phyloP scores from a whole-genome alignment of 2,329 filamentous ascomycete genomes.

The Colletotrichum incanum region DNA sequence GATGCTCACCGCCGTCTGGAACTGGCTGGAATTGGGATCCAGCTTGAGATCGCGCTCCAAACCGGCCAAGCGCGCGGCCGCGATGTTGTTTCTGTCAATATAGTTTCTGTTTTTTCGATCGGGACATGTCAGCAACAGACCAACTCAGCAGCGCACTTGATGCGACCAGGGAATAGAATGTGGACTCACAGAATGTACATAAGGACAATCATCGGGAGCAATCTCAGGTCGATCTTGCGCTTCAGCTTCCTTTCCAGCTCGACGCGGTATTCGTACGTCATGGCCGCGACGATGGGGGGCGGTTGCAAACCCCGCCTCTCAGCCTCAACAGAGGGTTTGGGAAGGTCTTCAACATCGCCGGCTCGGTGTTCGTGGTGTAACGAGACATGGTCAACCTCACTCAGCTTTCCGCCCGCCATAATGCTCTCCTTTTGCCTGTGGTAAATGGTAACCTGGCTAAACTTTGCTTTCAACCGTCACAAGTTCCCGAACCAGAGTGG shows the following conservation, averaged over 20 bases:
- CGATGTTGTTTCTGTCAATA: slow-evolving; percentile 56
- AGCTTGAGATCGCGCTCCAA: slow-evolving; percentile 56
- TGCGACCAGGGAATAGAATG: neutral
- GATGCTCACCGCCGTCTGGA: slow-evolving; percentile 64
- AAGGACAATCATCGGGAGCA: slow-evolving; percentile 68
- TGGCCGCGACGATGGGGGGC: slow-evolving; percentile 32
- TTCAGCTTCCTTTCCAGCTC: slow-evolving; percentile 51
- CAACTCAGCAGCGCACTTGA: neutral
- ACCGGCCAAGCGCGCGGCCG: slow-evolving; percentile 68
- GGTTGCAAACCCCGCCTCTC: slow-evolving; percentile 34
- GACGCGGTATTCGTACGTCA: slow-evolving; percentile 35
- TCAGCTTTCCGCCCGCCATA: slow-evolving; percentile 37
- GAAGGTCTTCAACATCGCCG: slow-evolving; percentile 12
- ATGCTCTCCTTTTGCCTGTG: neutral
- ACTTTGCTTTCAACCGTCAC: neutral
- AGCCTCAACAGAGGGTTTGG: slow-evolving; percentile 32
- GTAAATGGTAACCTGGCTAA: neutral
- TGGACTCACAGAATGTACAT: slow-evolving; percentile 58
- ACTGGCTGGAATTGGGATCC: slow-evolving; percentile 50
- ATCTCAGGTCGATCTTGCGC: slow-evolving; percentile 58
- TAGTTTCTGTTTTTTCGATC: slow-evolving; percentile 30
- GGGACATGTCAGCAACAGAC: neutral
- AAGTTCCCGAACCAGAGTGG: neutral
- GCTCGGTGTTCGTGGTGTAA: slow-evolving; percentile 23
- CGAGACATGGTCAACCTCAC: slow-evolving; percentile 36